Evolutionary conservation across 176 grass and related monocot species (phyloP).

Genomic region (Lolium perenne): DNA sequence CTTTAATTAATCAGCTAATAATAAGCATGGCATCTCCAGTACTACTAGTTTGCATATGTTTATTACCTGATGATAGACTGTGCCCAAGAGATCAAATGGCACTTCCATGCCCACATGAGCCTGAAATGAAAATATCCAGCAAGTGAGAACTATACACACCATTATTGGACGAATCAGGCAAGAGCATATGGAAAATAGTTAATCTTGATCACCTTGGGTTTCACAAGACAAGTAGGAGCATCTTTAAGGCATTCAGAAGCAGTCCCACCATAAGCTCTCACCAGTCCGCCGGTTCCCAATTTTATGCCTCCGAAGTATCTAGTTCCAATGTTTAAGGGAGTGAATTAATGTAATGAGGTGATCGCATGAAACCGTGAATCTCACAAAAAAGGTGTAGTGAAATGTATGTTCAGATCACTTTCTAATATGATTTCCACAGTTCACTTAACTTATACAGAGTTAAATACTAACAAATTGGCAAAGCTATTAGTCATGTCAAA

Average conservation of each 20-base stretch:
- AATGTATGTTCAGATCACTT: not conserved
- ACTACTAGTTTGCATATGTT: slow-evolving; percentile 12
- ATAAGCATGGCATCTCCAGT: not conserved
- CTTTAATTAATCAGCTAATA: slow-evolving; percentile 1
- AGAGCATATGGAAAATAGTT: slow-evolving; percentile 20
- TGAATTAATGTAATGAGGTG: slow-evolving; percentile 2
- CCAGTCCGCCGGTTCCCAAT: slow-evolving; percentile 85
- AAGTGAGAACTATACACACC: slow-evolving; percentile 27
- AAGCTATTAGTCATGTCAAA: not conserved
- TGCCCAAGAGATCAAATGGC: slow-evolving; percentile 90
- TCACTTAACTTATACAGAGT: slow-evolving; percentile 6
- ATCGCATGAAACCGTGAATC: not conserved
- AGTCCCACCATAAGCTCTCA: slow-evolving; percentile 92
- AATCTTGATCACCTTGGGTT: slow-evolving; percentile 70
- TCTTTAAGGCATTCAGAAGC: slow-evolving; percentile 91
- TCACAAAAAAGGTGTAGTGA: not conserved
- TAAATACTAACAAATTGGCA: not conserved
- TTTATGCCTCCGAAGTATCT: slow-evolving; percentile 99
- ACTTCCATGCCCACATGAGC: slow-evolving; percentile 83
- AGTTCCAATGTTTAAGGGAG: slow-evolving; percentile 29
- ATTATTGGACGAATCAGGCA: slow-evolving; percentile 33
- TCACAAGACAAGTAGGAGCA: slow-evolving; percentile 81
- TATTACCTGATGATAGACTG: slow-evolving; percentile 84
- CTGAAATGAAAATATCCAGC: slow-evolving; percentile 46
- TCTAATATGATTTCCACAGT: not conserved